phyloP scores from a whole-genome alignment of 768 basidiomycete species.

The Boletus rufocinnamomeus region DNA sequence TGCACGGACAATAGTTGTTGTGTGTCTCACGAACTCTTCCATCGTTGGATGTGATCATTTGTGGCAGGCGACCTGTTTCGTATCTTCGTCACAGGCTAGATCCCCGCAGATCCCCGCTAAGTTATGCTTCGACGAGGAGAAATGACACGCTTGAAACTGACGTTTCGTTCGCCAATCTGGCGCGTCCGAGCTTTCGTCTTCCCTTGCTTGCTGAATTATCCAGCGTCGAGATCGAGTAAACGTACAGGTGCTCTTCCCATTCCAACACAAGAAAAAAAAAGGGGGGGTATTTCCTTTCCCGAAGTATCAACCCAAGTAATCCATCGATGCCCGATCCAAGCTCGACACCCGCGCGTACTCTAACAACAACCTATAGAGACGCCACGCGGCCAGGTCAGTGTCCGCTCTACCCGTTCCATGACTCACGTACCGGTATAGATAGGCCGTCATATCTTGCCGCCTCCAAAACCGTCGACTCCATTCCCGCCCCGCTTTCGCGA shows the following conservation, averaged over 20 bases:
- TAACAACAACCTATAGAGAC: no score
- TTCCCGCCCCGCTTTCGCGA: constrained; percentile 55
- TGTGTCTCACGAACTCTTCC: background rate
- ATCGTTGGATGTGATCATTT: background rate
- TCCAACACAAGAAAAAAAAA: no score
- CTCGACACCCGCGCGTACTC: constrained; percentile 55
- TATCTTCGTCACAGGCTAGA: background rate
- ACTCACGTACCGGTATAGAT: constrained; percentile 52
- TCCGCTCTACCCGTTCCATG: constrained; percentile 34
- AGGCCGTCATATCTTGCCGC: constrained; percentile 58
- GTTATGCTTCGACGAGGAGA: no score
- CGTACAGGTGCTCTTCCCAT: no score
- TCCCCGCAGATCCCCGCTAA: background rate
- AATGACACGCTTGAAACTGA: no score
- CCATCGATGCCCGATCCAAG: constrained; percentile 43
- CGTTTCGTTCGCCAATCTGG: no score
- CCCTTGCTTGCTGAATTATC: no score
- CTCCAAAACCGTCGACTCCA: no score
- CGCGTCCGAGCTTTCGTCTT: no score
- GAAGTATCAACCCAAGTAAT: constrained; percentile 11
- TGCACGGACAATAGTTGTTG: background rate
- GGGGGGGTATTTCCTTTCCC: no score
- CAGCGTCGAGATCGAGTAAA: no score
- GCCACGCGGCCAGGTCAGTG: background rate
- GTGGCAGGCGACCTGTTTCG: no score